Evolutionary conservation across 148 eudicot species (phyloP), one percentile per base, ranked within the genome.

Genomic region (Vaccinium darrowii): DNA sequence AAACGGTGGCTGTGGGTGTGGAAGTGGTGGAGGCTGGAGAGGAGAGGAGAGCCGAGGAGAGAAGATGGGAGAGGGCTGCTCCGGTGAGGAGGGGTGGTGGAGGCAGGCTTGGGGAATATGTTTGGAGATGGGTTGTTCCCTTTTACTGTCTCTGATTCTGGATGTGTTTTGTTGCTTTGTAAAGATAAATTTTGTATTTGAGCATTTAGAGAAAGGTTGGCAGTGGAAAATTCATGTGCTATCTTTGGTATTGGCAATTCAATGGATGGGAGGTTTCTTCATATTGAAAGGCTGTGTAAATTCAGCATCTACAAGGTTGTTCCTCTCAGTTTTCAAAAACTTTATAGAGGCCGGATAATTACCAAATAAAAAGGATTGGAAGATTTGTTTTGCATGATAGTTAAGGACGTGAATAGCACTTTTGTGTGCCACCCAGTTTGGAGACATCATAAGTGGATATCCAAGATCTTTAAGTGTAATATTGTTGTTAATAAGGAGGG

Each of bases 91-190:
- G 71, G 71, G 71, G 27, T 63, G 8, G 47, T 43, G 47, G 47
- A 43, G 47, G 47, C 47, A 4, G 47, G 47, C 47, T 4, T 3
- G 47, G 47, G 23, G 71, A n/a, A 8, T n/a, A 63, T 23, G 71
- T n/a, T n/a, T 63, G 71, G 71, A 63, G 30, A n/a, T 63, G 13
- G 71, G 71, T 63, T 63, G 27, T 63, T 63, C 71, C 71, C 71
- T n/a, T 63, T 13, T 63, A 23, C 71, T n/a, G 10, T 63, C 30
- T 63, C 71, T 63, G 47, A n/a, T n/a, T 63, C 27, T 63, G 71
- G 13, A n/a, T 63, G 71, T 63, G 30, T 63, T 63, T n/a, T n/a
- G 67, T 62, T 62, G 67, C 67, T 62, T 21, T 62, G 71, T n/a
- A 11, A n/a, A 63, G 71, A 27, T 63, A n/a, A 43, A 43, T 43